These are phyloP conservation scores for Sporothrix curviconia DNA, from an alignment of 2,329 filamentous ascomycete species.

Conservation along the genomic window DNA sequence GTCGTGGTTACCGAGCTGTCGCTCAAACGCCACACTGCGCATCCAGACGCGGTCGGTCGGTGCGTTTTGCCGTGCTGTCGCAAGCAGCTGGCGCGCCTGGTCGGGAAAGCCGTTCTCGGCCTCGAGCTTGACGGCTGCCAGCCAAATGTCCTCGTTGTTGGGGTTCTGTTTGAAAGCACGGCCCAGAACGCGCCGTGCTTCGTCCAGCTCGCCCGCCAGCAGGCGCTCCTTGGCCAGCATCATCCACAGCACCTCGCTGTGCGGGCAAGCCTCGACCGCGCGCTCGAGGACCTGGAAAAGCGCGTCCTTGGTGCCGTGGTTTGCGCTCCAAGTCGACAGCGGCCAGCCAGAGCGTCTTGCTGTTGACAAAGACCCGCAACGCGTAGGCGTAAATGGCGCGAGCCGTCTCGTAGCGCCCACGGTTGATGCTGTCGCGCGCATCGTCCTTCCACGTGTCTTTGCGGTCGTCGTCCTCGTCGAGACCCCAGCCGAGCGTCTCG, in stretches of 20 bases:
- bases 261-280: slow-evolving; percentile 86
- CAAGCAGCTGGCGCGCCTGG: slow-evolving; percentile 73
- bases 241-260: slow-evolving; percentile 89
- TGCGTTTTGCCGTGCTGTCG: slow-evolving; percentile 77
- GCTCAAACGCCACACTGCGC: slow-evolving; percentile 89
- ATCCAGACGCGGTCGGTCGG: slow-evolving; percentile 96
- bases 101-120: slow-evolving; percentile 79
- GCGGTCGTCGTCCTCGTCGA: slow-evolving; percentile 94
- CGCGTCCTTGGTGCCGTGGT: slow-evolving; percentile 67
- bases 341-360: slow-evolving; percentile 81
- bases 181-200: slow-evolving; percentile 76
- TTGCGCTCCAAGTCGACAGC: slow-evolving; percentile 86
- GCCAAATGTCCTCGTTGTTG: slow-evolving; percentile 96
- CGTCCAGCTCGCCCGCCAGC: slow-evolving; percentile 80
- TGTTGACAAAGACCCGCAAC: slow-evolving; percentile 81
- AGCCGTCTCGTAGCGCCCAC: slow-evolving; percentile 82
- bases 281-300: slow-evolving; percentile 84
- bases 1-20: slow-evolving; percentile 72
- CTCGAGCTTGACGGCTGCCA: slow-evolving; percentile 92
- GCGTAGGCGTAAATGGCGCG: slow-evolving; percentile 90
- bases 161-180: slow-evolving; percentile 91
- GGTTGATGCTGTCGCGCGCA: slow-evolving; percentile 70
- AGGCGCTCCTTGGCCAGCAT: slow-evolving; percentile 92
- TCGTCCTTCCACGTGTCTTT: slow-evolving; percentile 97
- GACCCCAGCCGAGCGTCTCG: slow-evolving; percentile 84